Conservation (phyloP, 163 green algal species). For the Chlorella variabilis region DNA sequence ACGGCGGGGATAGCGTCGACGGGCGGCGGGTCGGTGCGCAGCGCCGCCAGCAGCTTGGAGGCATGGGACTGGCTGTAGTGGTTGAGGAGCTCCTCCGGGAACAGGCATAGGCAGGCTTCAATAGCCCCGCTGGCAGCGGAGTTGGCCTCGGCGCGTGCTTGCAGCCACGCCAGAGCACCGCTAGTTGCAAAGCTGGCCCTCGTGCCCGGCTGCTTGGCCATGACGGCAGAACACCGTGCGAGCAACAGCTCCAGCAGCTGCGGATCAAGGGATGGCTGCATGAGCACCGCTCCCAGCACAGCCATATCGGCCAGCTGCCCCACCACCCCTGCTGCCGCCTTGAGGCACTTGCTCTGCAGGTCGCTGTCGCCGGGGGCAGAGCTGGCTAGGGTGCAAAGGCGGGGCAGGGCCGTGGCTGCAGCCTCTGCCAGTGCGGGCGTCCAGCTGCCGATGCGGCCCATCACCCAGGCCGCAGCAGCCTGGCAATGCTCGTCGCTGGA, state of each 20-base stretch:
- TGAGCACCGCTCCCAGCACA: slow-evolving; percentile 9
- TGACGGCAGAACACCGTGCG: slow-evolving; percentile 1
- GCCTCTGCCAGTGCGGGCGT: slow-evolving; percentile 74
- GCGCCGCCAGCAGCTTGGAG: slow-evolving; percentile 23
- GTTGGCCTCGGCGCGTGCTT: not conserved
- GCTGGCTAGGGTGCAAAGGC: slow-evolving; percentile 70
- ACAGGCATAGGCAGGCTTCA: slow-evolving; percentile 15
- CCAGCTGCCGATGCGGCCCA: slow-evolving; percentile 75
- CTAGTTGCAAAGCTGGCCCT: slow-evolving; percentile 6
- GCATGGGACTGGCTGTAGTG: not conserved
- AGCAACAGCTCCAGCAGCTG: not conserved
- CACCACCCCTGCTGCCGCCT: not conserved
- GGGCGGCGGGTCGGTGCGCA: slow-evolving; percentile 9
- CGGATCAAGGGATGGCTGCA: not conserved
- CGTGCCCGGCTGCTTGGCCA: slow-evolving; percentile 8
- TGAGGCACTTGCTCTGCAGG: not conserved
- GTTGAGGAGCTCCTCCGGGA: slow-evolving; percentile 25
- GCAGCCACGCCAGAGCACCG: slow-evolving; percentile 2
- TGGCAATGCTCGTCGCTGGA: slow-evolving; percentile 88
- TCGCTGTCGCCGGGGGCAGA: slow-evolving; percentile 33
- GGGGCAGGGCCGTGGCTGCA: slow-evolving; percentile 78
- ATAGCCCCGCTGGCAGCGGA: not conserved
- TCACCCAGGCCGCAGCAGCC: slow-evolving; percentile 78
- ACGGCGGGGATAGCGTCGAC: slow-evolving; percentile 16
- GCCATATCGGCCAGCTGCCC: not conserved